Conservation (phyloP, 2,329 filamentous ascomycete species). For the Aspergillus neoniger region DNA sequence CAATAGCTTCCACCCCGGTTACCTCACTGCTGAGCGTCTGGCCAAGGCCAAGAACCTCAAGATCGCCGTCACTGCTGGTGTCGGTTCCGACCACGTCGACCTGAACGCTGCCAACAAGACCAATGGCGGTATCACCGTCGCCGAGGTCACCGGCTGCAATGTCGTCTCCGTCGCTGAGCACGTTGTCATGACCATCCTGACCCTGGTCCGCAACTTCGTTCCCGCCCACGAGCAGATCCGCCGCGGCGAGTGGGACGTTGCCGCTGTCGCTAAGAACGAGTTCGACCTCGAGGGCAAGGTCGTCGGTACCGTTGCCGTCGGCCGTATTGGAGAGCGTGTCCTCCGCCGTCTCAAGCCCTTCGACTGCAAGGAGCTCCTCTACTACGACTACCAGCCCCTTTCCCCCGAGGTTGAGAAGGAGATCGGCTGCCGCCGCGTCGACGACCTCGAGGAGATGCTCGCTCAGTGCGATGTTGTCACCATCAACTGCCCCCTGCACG, state of each 20-base stretch:
- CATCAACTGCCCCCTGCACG: constrained; percentile 99
- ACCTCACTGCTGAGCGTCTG: constrained; percentile 93
- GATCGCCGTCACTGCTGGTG: constrained; percentile 93
- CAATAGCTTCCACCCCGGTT: constrained; percentile 90
- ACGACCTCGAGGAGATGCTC: constrained; percentile 88
- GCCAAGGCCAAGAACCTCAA: constrained; percentile 99
- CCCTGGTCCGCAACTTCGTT: constrained; percentile 96
- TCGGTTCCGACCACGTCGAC: constrained; percentile 98
- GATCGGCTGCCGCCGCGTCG: constrained; percentile 90
- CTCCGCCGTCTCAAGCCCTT: constrained; percentile 94
- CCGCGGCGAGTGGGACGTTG: constrained; percentile 90
- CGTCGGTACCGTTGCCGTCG: constrained; percentile 94
- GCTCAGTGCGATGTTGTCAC: constrained; percentile 95
- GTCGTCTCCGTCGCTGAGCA: constrained; percentile 99
- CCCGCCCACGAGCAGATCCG: constrained; percentile 94
- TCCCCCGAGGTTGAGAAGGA: constrained; percentile 83
- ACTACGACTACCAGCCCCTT: constrained; percentile 99
- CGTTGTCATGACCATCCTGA: constrained; percentile 97
- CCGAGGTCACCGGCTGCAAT: constrained; percentile 97
- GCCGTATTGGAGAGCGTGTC: constrained; percentile 97
- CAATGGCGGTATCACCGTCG: constrained; percentile 95
- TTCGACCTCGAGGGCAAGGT: constrained; percentile 97
- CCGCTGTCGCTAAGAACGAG: constrained; percentile 95
- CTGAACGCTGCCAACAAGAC: constrained; percentile 96
- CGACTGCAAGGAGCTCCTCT: constrained; percentile 98